A percentile compares a stretch with the other conserved stretches of the same genome.
Conservation (phyloP, 169 alveolate genomes). For the Plasmodium reichenowi region DNA sequence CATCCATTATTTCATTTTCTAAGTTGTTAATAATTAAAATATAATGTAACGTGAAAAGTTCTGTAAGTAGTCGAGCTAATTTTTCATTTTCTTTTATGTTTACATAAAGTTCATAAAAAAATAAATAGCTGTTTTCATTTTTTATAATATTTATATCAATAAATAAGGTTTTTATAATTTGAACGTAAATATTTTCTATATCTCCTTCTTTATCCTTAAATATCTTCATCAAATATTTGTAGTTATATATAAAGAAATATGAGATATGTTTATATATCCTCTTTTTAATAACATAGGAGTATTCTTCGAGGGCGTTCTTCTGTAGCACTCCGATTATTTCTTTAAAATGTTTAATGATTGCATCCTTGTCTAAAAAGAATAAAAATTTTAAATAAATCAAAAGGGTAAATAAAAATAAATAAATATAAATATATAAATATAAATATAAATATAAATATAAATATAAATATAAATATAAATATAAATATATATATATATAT, state of each 20-base stretch:
- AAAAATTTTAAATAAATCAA: not conserved
- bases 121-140: conserved; percentile 13
- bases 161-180: conserved; percentile 27
- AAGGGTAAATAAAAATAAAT: not conserved
- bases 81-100: conserved; percentile 7
- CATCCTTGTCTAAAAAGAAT: conserved; percentile 25
- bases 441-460: not conserved
- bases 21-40: conserved; percentile 32
- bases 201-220: conserved; percentile 5
- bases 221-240: conserved; percentile 7
- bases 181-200: conserved; percentile 22
- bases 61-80: not conserved
- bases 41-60: conserved; percentile 15
- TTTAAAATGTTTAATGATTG: conserved; percentile 3
- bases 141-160: conserved; percentile 47
- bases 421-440: not conserved
- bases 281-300: conserved; percentile 19
- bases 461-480: not conserved
- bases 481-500: not conserved
- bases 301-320: conserved; percentile 30
- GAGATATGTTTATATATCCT: conserved; percentile 21
- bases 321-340: conserved; percentile 6
- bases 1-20: not conserved
- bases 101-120: conserved; percentile 14
- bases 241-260: conserved; percentile 41